Evolutionary conservation across 2,329 filamentous ascomycete genomes (phyloP).

Genomic region (Dryadomyces quercus-mongolicae): DNA sequence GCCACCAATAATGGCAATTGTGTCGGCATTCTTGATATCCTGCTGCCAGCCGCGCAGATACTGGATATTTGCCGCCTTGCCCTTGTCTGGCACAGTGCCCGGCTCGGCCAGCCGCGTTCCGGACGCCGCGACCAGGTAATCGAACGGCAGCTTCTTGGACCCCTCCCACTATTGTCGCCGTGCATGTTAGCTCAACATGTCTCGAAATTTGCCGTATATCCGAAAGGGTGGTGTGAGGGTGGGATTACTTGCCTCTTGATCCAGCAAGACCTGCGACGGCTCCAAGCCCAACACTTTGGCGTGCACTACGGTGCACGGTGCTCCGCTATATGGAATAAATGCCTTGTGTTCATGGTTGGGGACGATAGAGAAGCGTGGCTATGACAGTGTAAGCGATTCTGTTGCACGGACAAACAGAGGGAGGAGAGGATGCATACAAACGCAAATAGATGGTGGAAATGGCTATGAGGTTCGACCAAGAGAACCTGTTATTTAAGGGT

Average conservation of each 20-base stretch:
- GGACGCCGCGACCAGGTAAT: constrained; percentile 8
- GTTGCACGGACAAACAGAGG: constrained; percentile 42
- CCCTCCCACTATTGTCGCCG: not conserved
- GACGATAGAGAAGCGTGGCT: constrained; percentile 3
- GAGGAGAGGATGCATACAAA: constrained; percentile 18
- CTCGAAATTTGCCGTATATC: not conserved
- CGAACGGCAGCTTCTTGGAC: not conserved
- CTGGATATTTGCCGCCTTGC: constrained; percentile 28
- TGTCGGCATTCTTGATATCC: constrained; percentile 25
- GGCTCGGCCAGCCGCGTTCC: constrained; percentile 33
- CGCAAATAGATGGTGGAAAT: constrained; percentile 50
- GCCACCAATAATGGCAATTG: constrained; percentile 40
- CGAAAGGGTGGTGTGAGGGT: not conserved
- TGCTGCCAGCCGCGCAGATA: constrained; percentile 31
- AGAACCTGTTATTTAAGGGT: constrained; percentile 28
- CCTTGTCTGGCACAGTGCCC: constrained; percentile 33
- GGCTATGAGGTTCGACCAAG: constrained; percentile 46
- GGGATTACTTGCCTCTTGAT: not conserved
- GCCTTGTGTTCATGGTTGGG: constrained; percentile 10
- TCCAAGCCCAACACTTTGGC: not conserved
- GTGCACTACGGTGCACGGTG: not conserved
- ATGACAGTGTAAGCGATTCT: constrained; percentile 31
- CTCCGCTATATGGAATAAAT: not conserved
- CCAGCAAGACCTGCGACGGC: not conserved
- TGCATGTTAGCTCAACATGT: not conserved